Evolutionary conservation across 345 rosid species (phyloP).

Genomic region (Aethionema arabicum): DNA sequence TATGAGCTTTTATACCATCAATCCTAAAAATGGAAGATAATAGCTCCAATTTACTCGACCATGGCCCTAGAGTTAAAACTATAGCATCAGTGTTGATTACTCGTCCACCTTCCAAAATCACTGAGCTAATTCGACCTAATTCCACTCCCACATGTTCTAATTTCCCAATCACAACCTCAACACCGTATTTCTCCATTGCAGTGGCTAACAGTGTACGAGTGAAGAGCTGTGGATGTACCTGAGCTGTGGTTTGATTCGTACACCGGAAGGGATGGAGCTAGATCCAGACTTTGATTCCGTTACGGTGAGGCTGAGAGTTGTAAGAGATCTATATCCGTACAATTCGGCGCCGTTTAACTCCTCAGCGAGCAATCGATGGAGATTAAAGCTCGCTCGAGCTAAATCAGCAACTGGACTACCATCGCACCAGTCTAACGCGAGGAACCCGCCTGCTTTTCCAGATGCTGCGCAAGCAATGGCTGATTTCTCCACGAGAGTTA

Average conservation of each 20-base stretch:
- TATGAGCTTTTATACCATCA: constrained; percentile 76
- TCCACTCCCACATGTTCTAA: constrained; percentile 50
- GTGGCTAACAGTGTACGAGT: constrained; percentile 50
- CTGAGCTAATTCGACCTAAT: constrained; percentile 53
- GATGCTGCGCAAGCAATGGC: constrained; percentile 87
- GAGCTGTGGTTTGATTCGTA: constrained; percentile 71
- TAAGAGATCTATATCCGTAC: constrained; percentile 74
- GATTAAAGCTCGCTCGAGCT: constrained; percentile 83
- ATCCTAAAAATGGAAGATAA: constrained; percentile 62
- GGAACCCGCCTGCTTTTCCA: constrained; percentile 89
- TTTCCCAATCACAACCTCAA: constrained; percentile 73
- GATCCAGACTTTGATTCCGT: constrained; percentile 44
- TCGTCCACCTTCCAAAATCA: constrained; percentile 60
- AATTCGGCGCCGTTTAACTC: constrained; percentile 67
- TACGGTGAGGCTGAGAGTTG: constrained; percentile 63
- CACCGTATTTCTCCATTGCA: constrained; percentile 60
- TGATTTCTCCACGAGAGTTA: constrained; percentile 73
- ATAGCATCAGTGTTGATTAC: constrained; percentile 60
- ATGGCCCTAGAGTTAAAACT: constrained; percentile 81
- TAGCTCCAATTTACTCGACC: constrained; percentile 72
- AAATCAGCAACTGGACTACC: constrained; percentile 55
- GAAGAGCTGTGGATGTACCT: constrained; percentile 81
- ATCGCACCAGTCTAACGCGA: constrained; percentile 91
- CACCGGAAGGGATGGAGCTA: constrained; percentile 4
- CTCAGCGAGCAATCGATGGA: constrained; percentile 71